Evolutionary conservation across 176 grass and related monocot genomes (phyloP).

Genomic region (Aegilops bicornis): DNA sequence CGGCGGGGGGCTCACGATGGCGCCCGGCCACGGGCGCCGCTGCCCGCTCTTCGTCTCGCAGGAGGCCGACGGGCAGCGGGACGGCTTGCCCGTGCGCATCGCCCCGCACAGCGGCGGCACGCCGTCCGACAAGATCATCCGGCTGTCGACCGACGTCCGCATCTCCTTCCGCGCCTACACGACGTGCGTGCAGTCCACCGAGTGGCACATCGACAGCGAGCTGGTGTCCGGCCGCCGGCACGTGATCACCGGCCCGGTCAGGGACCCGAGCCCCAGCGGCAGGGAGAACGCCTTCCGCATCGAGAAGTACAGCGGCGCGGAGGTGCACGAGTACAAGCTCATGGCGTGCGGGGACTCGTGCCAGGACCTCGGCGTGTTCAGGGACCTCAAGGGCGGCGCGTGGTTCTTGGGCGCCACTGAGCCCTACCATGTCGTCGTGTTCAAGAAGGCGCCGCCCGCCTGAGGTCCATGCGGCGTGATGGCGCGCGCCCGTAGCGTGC

Average conservation of each 20-base stretch:
- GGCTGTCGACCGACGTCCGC: slow-evolving; percentile 40
- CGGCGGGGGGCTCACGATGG: slow-evolving; percentile 55
- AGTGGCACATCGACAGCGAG: slow-evolving; percentile 48
- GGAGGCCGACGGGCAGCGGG: slow-evolving; percentile 22
- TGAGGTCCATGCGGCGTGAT: not conserved
- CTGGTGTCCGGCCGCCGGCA: not conserved
- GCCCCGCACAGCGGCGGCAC: not conserved
- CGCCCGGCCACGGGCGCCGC: not conserved
- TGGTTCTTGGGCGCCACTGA: slow-evolving; percentile 33
- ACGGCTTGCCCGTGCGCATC: slow-evolving; percentile 39
- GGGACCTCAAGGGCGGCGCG: not conserved
- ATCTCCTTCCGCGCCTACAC: slow-evolving; percentile 39
- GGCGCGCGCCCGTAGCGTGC: not conserved
- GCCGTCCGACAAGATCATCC: not conserved
- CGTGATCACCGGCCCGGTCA: slow-evolving; percentile 39
- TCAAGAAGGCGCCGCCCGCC: slow-evolving; percentile 19
- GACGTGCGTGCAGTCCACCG: slow-evolving; percentile 47
- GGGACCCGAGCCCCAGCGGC: not conserved
- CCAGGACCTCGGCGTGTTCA: slow-evolving; percentile 31
- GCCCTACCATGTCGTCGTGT: slow-evolving; percentile 25
- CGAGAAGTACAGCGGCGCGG: slow-evolving; percentile 24
- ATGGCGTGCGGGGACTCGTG: slow-evolving; percentile 42
- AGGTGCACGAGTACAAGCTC: slow-evolving; percentile 41
- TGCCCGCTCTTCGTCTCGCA: slow-evolving; percentile 64
- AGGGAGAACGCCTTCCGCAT: slow-evolving; percentile 60